Percentiles rank a stretch among this genome's conserved stretches.
These are phyloP conservation scores for Corynascus novoguineensis DNA, from an alignment of 495 filamentous ascomycete species.

Conservation along the genomic window DNA sequence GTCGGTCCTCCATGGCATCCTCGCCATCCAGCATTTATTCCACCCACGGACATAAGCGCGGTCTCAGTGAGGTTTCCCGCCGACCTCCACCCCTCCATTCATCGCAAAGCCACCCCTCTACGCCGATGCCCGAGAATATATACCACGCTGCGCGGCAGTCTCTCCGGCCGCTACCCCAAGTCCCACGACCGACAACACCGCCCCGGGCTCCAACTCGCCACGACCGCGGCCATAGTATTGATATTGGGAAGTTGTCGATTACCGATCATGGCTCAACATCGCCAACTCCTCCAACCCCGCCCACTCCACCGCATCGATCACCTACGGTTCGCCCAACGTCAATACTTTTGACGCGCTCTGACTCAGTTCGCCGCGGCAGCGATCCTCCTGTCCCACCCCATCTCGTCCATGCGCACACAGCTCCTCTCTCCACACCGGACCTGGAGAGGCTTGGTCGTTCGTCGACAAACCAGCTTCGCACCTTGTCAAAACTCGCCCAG, in stretches of 20 bases:
- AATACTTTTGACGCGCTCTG: conserved; percentile 49
- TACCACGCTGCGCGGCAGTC: conserved; percentile 73
- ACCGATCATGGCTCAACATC: conserved; percentile 31
- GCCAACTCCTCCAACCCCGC: conserved; percentile 26
- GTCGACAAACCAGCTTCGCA: conserved; percentile 80
- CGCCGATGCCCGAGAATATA: conserved; percentile 47
- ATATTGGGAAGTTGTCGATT: conserved; percentile 45
- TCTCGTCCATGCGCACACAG: conserved; percentile 41
- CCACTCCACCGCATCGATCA: conserved; percentile 32
- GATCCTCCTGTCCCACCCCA: conserved; percentile 29
- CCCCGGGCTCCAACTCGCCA: conserved; percentile 25
- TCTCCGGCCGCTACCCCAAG: conserved; percentile 68
- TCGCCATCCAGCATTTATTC: conserved; percentile 59
- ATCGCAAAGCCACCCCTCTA: conserved; percentile 36
- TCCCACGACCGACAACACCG: conserved; percentile 40
- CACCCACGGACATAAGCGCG: conserved; percentile 60
- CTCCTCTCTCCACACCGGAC: conserved; percentile 59
- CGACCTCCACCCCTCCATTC: conserved; percentile 38
- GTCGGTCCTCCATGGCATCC: conserved; percentile 62
- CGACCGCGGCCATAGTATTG: conserved; percentile 47
- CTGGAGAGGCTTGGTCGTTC: conserved; percentile 74
- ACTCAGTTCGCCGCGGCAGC: conserved; percentile 39
- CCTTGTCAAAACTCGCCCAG: conserved; percentile 79
- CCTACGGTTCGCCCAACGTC: conserved; percentile 48
- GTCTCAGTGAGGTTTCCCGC: conserved; percentile 62